Evolutionary conservation across 495 filamentous ascomycete species (phyloP).

Genomic region (Aspergillus nanangensis): DNA sequence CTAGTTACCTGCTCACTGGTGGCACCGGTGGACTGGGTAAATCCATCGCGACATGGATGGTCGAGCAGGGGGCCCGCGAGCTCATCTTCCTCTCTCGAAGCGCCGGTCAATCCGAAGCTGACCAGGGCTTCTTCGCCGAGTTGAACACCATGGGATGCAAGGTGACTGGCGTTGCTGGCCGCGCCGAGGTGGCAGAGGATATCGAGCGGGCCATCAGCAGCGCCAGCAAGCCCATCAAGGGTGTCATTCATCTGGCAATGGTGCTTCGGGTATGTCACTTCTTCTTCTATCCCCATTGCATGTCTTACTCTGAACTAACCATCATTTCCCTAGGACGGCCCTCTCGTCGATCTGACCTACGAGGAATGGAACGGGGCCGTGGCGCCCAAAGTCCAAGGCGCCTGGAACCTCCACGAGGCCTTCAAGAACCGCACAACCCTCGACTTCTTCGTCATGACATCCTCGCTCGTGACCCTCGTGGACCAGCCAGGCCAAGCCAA

Average conservation of each 20-base stretch:
- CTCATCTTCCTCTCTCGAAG: constrained; percentile 42
- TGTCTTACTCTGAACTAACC: no score
- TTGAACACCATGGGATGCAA: constrained; percentile 20
- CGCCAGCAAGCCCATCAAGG: constrained; percentile 11
- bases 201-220: constrained; percentile 7
- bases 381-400: constrained; percentile 37
- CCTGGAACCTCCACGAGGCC: constrained; percentile 50
- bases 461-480: constrained; percentile 23
- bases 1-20: constrained; percentile 39
- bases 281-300: no score
- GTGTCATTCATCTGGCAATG: constrained; percentile 29
- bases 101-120: constrained; percentile 4
- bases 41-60: constrained; percentile 54
- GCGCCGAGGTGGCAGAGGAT: constrained; percentile 5
- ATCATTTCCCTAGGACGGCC: constrained; percentile 21
- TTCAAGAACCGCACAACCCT: constrained; percentile 23
- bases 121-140: constrained; percentile 27
- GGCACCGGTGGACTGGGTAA: constrained; percentile 54
- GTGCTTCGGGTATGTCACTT: constrained; percentile 20
- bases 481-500: constrained; percentile 30
- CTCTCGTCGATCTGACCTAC: constrained; percentile 38
- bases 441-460: constrained; percentile 45
- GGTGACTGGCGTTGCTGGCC: constrained; percentile 9
- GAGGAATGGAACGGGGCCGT: constrained; percentile 28
- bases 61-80: constrained; percentile 48